Evolutionary conservation across 2,329 filamentous ascomycete species (phyloP), one percentile per base, ranked within the genome.

Genomic region (Cladosporium sp.): DNA sequence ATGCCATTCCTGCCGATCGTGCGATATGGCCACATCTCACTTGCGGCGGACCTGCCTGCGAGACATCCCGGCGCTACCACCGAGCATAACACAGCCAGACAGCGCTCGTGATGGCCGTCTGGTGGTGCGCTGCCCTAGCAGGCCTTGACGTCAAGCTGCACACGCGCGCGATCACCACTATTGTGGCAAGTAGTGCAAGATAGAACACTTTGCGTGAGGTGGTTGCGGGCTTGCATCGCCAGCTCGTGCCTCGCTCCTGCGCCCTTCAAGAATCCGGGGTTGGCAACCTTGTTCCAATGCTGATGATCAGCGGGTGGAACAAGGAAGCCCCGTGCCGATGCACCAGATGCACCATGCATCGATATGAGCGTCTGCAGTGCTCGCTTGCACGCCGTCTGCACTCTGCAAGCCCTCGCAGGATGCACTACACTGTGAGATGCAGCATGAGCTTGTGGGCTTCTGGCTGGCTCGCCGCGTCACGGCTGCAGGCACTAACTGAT

Each of bases 401-500:
- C 14, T 30, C 28, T 12, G 49, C 52, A 36, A 12, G 52, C 28
- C 52, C 54, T 56, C 36, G 42, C 34, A 47, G 40, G 34, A 45
- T 42, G 28, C 52, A 9, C 50, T 47, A 47, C 38, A 42, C 17
- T 14, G 25, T 28, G 19, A 54, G 38, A 55, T 45, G 52, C 39
- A 55, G 40, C 40, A 37, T 45, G 40, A 55, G 39, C 38, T 42
- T 55, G 51, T 19, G 38, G 51, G 15, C 47, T 25, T 50, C 47
- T 47, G 47, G 49, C 42, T 28, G 34, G 42, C 34, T 56, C 20
- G 54, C 54, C 54, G 54, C 54, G 54, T 49, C 52, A 55, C 40
- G 12, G 14, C 47, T 56, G 54, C 54, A 56, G 54, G 54, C 54
- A 56, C 54, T 56, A 34, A 25, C 15, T 28, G 54, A 49, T 56